Percentiles rank a stretch among this genome's conserved stretches.
phyloP scores from a whole-genome alignment of 1,284 basidiomycete species.

The Melampsora larici-populina region DNA sequence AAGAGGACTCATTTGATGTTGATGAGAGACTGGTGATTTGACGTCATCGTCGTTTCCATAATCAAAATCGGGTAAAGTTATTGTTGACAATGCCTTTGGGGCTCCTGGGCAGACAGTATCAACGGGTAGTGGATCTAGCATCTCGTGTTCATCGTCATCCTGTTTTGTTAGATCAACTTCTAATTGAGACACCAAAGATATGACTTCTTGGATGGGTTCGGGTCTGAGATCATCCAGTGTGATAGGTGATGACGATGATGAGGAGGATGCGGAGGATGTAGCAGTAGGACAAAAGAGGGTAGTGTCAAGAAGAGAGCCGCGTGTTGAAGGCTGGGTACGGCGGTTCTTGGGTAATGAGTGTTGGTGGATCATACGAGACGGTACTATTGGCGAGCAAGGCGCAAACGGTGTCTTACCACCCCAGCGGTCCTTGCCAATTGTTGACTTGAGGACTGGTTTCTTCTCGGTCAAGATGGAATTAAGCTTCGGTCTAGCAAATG shows the following conservation, averaged over 20 bases:
- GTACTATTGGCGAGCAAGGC: neutral
- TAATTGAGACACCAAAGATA: neutral
- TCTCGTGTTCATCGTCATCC: neutral
- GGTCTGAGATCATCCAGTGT: neutral
- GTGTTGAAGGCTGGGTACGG: neutral
- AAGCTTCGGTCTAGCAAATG: neutral
- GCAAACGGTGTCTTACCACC: neutral
- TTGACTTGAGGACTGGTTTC: neutral
- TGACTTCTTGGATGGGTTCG: neutral
- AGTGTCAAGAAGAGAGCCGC: neutral
- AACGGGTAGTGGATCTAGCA: slow-evolving; percentile 21
- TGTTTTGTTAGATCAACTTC: neutral
- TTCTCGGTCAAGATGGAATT: neutral
- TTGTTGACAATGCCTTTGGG: slow-evolving; percentile 9
- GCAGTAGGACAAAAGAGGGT: neutral
- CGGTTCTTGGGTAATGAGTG: too few species aligned
- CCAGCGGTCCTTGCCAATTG: neutral
- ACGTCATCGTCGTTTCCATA: slow-evolving; percentile 14
- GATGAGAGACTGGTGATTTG: neutral
- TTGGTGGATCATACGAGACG: too few species aligned
- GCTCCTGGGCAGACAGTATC: slow-evolving; percentile 28
- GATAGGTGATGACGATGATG: too few species aligned
- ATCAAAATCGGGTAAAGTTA: slow-evolving; percentile 34
- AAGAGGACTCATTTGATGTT: slow-evolving; percentile 22
- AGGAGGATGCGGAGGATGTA: too few species aligned